Evolutionary conservation across 108 stramenopile genomes (phyloP), one percentile per base, ranked within the genome.

Genomic region (Nitzschia sp.): DNA sequence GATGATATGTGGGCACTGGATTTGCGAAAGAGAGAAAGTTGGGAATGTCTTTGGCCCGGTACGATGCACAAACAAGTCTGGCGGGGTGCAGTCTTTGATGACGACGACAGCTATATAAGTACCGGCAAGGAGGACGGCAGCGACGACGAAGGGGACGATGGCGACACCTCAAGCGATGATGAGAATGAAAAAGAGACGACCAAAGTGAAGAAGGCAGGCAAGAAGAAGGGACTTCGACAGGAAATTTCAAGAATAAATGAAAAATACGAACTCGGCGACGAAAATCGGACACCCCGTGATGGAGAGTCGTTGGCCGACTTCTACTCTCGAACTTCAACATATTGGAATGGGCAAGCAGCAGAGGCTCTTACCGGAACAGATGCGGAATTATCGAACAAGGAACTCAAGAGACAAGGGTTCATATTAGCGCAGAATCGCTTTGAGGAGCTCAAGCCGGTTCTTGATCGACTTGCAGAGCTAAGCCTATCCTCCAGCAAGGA

Each of bases 1-100:
- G 95, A 96, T 74, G 95, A 96, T 64, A 79, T 88, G 29, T 96
- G 95, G 95, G 68, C 83, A 18, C 66, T 96, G 30, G 95, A 96
- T 67, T 55, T 96, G 57, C 80, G 82, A 24, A 93, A 94, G 64
- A 79, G 92, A 55, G 87, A 92, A 19, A 65, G 81, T 48, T 96
- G 95, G 95, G 81, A 85, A 27, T 96, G 95, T 45, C 66, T 94
- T 28, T 93, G 83, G 77, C 78, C 76, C 25, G 95, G 95, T 59
- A 82, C 85, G 15, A 94, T 96, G 91, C 88, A 96, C 75, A 83
- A 82, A 21, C 92, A 92, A 77, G 90, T 94, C 4, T 96, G 95
- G 95, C 78, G 85, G 55, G 94, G 94, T 54, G 88, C 80, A 21
- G 78, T 84, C 26, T 74, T 77, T 45, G 88, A 89, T 64, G 87